phyloP scores from a whole-genome alignment of 345 rosid genomes.

The Gossypium mustelinum region DNA sequence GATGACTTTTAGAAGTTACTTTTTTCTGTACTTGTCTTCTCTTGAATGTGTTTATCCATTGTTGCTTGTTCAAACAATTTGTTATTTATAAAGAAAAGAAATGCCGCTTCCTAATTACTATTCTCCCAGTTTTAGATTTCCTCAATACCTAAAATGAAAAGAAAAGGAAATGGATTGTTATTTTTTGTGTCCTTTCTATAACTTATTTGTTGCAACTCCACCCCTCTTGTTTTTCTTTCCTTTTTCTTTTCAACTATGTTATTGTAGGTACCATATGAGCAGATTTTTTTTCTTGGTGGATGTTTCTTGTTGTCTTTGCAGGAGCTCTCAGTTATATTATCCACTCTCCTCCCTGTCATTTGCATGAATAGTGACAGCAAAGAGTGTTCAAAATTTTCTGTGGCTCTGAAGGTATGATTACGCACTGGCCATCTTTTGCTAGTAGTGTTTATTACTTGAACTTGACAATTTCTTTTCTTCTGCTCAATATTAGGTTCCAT shows the following conservation, averaged over 20 bases:
- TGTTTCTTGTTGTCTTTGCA: conserved; percentile 23
- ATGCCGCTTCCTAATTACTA: neutral
- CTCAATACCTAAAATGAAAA: neutral
- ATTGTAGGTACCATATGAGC: neutral
- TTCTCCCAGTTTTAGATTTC: neutral
- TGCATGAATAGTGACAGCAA: conserved; percentile 58
- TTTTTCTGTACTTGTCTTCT: neutral
- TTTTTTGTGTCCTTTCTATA: neutral
- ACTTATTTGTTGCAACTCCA: neutral
- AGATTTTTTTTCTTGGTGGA: neutral
- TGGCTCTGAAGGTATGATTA: conserved; percentile 65
- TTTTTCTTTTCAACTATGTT: neutral
- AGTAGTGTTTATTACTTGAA: conserved; percentile 6
- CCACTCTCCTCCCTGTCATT: conserved; percentile 84
- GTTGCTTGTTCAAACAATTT: neutral
- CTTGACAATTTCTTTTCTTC: conserved; percentile 4
- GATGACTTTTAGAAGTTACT: neutral
- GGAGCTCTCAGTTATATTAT: conserved; percentile 81
- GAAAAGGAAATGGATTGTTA: neutral
- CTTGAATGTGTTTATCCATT: neutral
- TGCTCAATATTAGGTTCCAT: neutral
- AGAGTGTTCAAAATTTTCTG: conserved; percentile 58
- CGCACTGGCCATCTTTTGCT: conserved; percentile 8
- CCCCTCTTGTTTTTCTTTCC: neutral
- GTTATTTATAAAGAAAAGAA: neutral